Evolutionary conservation across 2,329 filamentous ascomycete species (phyloP).

Genomic region (Parafenestella ontariensis): DNA sequence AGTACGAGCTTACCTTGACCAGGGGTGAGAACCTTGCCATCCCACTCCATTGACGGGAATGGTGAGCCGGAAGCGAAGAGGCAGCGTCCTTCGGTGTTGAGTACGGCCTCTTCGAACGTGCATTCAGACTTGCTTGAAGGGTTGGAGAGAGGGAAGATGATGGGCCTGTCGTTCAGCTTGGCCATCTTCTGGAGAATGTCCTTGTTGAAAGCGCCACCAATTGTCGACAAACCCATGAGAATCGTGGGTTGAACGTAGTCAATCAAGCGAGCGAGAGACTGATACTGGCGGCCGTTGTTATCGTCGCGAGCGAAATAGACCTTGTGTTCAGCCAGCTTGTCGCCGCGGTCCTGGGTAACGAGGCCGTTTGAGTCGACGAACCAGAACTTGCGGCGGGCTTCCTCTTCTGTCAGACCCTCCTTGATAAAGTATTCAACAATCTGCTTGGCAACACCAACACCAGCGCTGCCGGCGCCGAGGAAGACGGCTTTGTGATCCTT

Average conservation of each 20-base stretch:
- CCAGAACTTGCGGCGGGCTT: slow-evolving; percentile 91
- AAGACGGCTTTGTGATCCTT: slow-evolving; percentile 95
- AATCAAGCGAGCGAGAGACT: slow-evolving; percentile 86
- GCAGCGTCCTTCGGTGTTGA: slow-evolving; percentile 87
- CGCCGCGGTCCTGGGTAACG: slow-evolving; percentile 89
- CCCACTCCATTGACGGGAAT: slow-evolving; percentile 70
- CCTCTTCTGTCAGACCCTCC: slow-evolving; percentile 85
- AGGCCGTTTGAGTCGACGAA: slow-evolving; percentile 97
- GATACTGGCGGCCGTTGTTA: slow-evolving; percentile 71
- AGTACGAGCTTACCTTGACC: slow-evolving; percentile 51
- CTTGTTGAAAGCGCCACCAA: slow-evolving; percentile 92
- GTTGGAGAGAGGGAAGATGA: slow-evolving; percentile 90
- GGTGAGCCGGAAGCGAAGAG: slow-evolving; percentile 96
- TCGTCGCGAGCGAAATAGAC: slow-evolving; percentile 71
- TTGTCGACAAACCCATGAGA: slow-evolving; percentile 91
- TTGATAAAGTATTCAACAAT: slow-evolving; percentile 96
- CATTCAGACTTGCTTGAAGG: slow-evolving; percentile 97
- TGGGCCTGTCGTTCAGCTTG: slow-evolving; percentile 72
- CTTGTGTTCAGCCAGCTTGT: slow-evolving; percentile 90
- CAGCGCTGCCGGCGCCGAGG: slow-evolving; percentile 92
- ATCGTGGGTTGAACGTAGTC: slow-evolving; percentile 95
- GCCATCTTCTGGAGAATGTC: slow-evolving; percentile 72
- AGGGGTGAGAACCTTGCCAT: slow-evolving; percentile 56
- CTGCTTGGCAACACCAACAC: slow-evolving; percentile 97
- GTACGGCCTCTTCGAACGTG: slow-evolving; percentile 91